A percentile compares a stretch with the other conserved stretches of the same genome.
Conservation (phyloP, 345 rosid genomes). For the Mallotus nudiflorus region DNA sequence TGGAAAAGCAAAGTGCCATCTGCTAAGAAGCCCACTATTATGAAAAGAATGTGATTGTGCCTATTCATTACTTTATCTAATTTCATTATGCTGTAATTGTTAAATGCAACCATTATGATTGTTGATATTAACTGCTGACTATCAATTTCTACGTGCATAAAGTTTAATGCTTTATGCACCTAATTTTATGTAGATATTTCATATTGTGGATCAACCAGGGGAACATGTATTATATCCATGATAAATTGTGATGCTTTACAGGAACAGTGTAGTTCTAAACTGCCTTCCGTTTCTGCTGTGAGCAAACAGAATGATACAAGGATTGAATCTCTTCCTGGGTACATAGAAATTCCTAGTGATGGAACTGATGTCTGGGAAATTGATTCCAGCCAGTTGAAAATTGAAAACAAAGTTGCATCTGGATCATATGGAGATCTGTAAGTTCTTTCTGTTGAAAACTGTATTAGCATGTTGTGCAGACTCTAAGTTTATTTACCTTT, state of each 20-base stretch:
- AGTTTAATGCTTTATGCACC: background rate
- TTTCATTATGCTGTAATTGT: background rate
- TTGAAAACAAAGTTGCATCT: conserved; percentile 76
- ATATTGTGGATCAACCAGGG: conserved; percentile 9
- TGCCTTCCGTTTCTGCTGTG: conserved; percentile 41
- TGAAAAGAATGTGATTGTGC: background rate
- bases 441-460: conserved; percentile 33
- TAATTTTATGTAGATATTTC: background rate
- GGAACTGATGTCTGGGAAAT: conserved; percentile 98
- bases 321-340: conserved; percentile 47
- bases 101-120: background rate
- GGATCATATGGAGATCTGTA: conserved; percentile 92
- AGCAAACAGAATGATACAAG: conserved; percentile 40
- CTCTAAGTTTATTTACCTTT: conserved; percentile 18
- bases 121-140: background rate
- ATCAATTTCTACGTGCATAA: background rate
- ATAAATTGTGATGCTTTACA: conserved; percentile 36
- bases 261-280: conserved; percentile 57
- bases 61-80: background rate
- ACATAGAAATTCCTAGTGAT: conserved; percentile 84
- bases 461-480: background rate
- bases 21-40: too few relatives aligned
- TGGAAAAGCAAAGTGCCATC: too few relatives aligned
- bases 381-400: conserved; percentile 67
- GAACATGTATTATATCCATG: conserved; percentile 2